A percentile compares a stretch with the other conserved stretches of the same genome.
Conservation (phyloP, 345 rosid genomes). For the Dimocarpus longan region DNA sequence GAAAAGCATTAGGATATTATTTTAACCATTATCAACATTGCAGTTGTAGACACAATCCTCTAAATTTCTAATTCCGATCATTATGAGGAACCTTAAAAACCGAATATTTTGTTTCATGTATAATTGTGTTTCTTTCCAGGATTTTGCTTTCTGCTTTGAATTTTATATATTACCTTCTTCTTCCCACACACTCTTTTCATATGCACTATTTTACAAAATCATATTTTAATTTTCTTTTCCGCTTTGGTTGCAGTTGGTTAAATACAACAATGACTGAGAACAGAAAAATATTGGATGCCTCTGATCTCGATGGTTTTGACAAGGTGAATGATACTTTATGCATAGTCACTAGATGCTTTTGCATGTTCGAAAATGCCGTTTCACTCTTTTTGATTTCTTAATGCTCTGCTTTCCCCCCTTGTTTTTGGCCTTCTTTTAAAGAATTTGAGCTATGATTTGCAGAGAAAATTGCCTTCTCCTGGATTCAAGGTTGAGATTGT, state of each 20-base stretch:
- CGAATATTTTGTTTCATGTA: slow-evolving; percentile 1
- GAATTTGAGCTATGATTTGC: slow-evolving; percentile 18
- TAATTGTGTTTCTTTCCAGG: not conserved
- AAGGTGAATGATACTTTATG: slow-evolving; percentile 52
- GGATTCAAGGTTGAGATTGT: slow-evolving; percentile 90
- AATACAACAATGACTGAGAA: slow-evolving; percentile 87
- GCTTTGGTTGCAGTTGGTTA: slow-evolving; percentile 65
- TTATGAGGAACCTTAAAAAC: not conserved
- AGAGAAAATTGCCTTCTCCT: slow-evolving; percentile 91
- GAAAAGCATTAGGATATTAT: slow-evolving; percentile 2
- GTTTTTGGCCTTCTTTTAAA: not conserved
- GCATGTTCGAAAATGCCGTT: not conserved
- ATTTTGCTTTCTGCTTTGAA: not conserved
- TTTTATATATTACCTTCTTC: not conserved
- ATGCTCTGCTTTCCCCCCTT: not conserved
- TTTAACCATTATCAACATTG: not conserved
- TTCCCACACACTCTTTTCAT: not conserved
- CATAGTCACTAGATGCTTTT: not conserved
- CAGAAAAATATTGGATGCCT: slow-evolving; percentile 60
- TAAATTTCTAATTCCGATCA: not conserved
- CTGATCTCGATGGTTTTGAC: slow-evolving; percentile 87
- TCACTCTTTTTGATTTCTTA: not conserved
- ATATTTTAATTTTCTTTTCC: not conserved
- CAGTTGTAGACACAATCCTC: not conserved
- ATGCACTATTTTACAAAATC: not conserved